Evolutionary conservation across 2,329 filamentous ascomycete genomes (phyloP), one percentile per base, ranked within the genome.

Genomic region (Trichophyton rubrum): DNA sequence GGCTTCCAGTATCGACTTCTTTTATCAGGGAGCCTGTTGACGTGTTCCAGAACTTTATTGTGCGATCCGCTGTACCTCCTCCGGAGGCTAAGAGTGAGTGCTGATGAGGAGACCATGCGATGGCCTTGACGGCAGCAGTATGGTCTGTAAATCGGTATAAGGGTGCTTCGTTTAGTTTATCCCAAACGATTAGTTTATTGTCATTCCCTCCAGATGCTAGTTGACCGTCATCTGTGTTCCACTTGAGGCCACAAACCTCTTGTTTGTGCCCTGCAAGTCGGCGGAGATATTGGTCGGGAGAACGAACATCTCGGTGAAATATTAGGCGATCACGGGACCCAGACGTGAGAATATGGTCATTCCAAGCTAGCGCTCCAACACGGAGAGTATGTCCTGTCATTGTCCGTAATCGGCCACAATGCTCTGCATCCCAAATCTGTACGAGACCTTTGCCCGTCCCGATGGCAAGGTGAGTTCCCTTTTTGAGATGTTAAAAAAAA

Each of bases 131-230:
- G 7, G 93, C 93, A 11, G 93, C 93, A 40, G 88, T 92, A 72
- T 99, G 93, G 65, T 96, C 91, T 17, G 88, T 88, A 73, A 96
- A 97, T 67, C 95, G 95, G 80, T 89, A 96, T 1, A 95, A 80
- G 0, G 93, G 93, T 6, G 90, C 89, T 67, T 95, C 88, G n/a
- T 86, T 89, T 62, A 96, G 81, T 71, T 95, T 95, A 69, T 99
- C 93, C 93, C 93, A 99, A 24, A 99, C 90, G 83, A 97, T 93
- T 53, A 99, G 80, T 72, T 97, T 97, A 77, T 99, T 99, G 77
- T 99, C 93, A 73, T 99, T 99, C 4, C 93, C 93, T 57, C 93
- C 93, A 60, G 89, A 95, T 11, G 93, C 93, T 27, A 99, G 81
- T 72, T 99, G 93, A 3, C 90, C 89, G 68, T 96, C 92, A 67